Conservation (phyloP, 1,139 yeast genomes). For the Yamadazyma siamensis region DNA sequence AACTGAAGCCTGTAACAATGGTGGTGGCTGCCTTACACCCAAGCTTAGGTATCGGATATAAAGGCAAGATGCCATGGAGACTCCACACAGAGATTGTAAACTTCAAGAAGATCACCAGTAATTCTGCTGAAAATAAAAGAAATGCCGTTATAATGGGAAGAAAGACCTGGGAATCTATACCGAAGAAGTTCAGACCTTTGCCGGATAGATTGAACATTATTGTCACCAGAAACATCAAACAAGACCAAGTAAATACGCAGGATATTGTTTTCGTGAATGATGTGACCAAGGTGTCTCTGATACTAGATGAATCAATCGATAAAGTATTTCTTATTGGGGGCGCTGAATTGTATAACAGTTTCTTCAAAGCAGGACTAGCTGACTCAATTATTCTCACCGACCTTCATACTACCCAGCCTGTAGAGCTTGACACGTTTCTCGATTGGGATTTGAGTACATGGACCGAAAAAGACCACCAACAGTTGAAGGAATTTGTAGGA, state of each 20-base stretch:
- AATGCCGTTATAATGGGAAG: constrained; percentile 97
- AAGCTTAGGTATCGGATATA: constrained; percentile 75
- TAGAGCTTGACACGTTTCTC: constrained; percentile 67
- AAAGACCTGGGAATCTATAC: constrained; percentile 94
- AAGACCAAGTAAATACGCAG: constrained; percentile 15
- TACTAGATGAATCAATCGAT: constrained; percentile 34
- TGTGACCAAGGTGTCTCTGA: constrained; percentile 48
- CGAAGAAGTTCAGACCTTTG: constrained; percentile 77
- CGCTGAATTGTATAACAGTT: constrained; percentile 72
- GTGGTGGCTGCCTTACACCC: constrained; percentile 88
- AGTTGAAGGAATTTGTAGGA: constrained; percentile 39
- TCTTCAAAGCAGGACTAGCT: constrained; percentile 43
- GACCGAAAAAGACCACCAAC: constrained; percentile 32
- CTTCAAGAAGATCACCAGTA: constrained; percentile 70
- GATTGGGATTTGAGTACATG: constrained; percentile 30
- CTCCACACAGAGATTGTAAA: constrained; percentile 80
- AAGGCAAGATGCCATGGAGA: constrained; percentile 87
- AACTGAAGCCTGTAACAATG: constrained; percentile 39
- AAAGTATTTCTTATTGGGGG: constrained; percentile 89
- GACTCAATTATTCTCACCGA: constrained; percentile 74
- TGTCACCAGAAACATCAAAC: constrained; percentile 48
- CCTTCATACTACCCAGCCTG: constrained; percentile 35
- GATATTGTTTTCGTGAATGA: constrained; percentile 30
- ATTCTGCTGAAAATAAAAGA: constrained; percentile 26
- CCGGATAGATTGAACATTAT: constrained; percentile 74